Evolutionary conservation across 2,329 filamentous ascomycete genomes (phyloP).

Genomic region (Aspergillus glaucus): DNA sequence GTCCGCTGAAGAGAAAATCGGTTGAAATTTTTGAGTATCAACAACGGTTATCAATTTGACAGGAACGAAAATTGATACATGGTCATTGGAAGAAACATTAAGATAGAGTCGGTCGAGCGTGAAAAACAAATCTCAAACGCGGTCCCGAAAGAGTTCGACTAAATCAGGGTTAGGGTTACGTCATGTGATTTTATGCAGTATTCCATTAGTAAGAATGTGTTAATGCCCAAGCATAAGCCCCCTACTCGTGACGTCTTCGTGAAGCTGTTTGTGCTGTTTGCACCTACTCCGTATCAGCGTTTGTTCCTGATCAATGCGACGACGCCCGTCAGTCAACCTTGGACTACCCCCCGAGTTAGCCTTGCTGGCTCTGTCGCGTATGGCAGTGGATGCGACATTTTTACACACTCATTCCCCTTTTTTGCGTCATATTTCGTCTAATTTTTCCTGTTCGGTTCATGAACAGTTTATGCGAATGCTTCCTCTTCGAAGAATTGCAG

Average conservation of each 20-base stretch:
- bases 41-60: too few relatives aligned
- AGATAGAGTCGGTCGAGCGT: background rate
- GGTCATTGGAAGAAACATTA: background rate
- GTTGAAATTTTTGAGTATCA: background rate
- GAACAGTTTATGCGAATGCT: background rate
- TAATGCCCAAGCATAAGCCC: background rate
- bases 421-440: background rate
- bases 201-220: background rate
- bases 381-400: background rate
- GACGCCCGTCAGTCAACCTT: too few relatives aligned
- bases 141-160: background rate
- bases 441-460: background rate
- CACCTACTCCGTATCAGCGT: background rate
- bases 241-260: background rate
- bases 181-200: background rate
- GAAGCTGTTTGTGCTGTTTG: background rate
- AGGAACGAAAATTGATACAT: too few relatives aligned
- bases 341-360: background rate
- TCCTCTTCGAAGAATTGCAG: background rate
- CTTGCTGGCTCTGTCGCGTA: background rate
- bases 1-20: background rate
- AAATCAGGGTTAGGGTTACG: background rate
- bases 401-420: background rate
- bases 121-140: background rate
- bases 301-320: too few relatives aligned